These are phyloP conservation scores for Arabidopsis lyrata DNA, from an alignment of 441 rosid genomes.

Conservation along the genomic window DNA sequence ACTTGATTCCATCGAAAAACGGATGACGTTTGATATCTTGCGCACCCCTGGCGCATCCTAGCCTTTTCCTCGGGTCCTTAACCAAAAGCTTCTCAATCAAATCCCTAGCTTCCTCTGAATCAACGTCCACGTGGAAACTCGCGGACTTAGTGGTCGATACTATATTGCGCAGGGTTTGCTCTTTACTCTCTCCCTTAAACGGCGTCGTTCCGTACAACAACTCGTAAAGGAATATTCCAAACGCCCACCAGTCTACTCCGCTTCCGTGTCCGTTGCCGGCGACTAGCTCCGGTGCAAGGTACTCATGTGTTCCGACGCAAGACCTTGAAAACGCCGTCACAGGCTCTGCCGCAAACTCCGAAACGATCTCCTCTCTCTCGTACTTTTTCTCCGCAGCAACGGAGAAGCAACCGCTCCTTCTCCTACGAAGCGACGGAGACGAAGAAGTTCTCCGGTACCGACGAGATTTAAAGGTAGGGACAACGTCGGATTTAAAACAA, in stretches of 20 bases:
- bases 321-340: slow-evolving; percentile 59
- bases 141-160: slow-evolving; percentile 50
- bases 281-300: slow-evolving; percentile 71
- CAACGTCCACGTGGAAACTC: slow-evolving; percentile 47
- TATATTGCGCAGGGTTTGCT: slow-evolving; percentile 64
- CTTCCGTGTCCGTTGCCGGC: slow-evolving; percentile 65
- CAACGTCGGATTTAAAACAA: slow-evolving; percentile 63
- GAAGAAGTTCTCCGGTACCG: slow-evolving; percentile 34
- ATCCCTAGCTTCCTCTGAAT: slow-evolving; percentile 53
- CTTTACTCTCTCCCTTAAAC: slow-evolving; percentile 64
- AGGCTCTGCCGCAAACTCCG: slow-evolving; percentile 68
- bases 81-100: slow-evolving; percentile 61
- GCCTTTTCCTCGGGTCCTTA: slow-evolving; percentile 60
- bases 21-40: slow-evolving; percentile 67
- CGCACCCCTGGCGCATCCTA: slow-evolving; percentile 68
- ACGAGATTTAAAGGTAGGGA: slow-evolving; percentile 50
- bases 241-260: slow-evolving; percentile 84
- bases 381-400: slow-evolving; percentile 19
- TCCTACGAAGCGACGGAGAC: slow-evolving; percentile 27
- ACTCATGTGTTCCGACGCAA: slow-evolving; percentile 76
- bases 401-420: slow-evolving; percentile 39
- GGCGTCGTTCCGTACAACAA: slow-evolving; percentile 62
- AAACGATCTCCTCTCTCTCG: slow-evolving; percentile 48
- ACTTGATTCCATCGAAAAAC: slow-evolving; percentile 65
- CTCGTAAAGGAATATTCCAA: slow-evolving; percentile 68